A percentile compares a stretch with the other conserved stretches of the same genome.
phyloP scores from a whole-genome alignment of 1,284 basidiomycete genomes.

The Pterulicium gracile region DNA sequence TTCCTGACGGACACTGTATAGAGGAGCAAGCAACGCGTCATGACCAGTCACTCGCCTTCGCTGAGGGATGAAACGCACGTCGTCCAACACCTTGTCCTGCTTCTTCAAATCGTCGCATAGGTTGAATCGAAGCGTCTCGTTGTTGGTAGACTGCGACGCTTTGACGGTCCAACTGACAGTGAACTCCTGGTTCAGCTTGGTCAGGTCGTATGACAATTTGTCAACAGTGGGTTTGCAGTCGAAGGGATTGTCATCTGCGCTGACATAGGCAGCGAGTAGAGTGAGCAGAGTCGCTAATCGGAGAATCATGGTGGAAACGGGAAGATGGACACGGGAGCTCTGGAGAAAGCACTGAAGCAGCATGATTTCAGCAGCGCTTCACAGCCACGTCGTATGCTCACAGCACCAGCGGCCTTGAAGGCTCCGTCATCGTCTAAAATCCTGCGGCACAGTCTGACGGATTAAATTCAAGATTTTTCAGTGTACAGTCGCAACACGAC shows the following conservation, averaged over 20 bases:
- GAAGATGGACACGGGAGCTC: not conserved
- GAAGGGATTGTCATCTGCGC: constrained; percentile 33
- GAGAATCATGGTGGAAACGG: constrained; percentile 15
- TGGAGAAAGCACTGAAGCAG: not conserved
- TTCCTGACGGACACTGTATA: constrained; percentile 51
- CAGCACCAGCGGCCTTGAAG: too few species aligned
- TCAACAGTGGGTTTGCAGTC: constrained; percentile 42
- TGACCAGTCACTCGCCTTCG: not conserved
- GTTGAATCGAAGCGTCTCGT: constrained; percentile 25
- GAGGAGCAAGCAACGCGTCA: not conserved
- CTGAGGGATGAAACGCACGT: not conserved
- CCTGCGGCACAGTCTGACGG: too few species aligned
- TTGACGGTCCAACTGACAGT: constrained; percentile 17
- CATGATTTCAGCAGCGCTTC: not conserved
- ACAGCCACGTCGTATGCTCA: too few species aligned
- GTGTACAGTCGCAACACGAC: too few species aligned
- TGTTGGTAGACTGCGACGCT: constrained; percentile 21
- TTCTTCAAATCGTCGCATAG: constrained; percentile 10
- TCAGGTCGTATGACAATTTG: constrained; percentile 48
- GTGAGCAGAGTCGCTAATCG: constrained; percentile 23
- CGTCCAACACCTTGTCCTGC: not conserved
- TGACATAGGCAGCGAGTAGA: constrained; percentile 19
- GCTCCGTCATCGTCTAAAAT: too few species aligned
- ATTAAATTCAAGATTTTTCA: too few species aligned
- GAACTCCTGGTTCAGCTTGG: constrained; percentile 37